These are phyloP conservation scores for Claviceps maximensis DNA, from an alignment of 2,329 filamentous ascomycete genomes.

Conservation along the genomic window DNA sequence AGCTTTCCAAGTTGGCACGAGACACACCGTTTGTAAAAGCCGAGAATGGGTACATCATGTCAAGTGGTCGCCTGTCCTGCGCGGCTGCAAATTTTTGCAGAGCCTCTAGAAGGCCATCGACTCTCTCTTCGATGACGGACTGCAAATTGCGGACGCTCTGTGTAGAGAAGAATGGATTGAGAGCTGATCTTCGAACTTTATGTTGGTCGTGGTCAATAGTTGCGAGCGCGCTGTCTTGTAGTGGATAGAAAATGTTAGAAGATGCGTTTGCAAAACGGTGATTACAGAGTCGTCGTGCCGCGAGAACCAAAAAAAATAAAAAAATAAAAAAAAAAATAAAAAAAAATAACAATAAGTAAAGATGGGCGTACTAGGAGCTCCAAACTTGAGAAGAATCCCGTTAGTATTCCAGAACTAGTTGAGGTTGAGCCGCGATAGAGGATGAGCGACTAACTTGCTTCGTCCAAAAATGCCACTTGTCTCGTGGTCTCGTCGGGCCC, in stretches of 20 bases:
- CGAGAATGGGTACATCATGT: constrained; percentile 24
- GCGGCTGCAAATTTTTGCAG: constrained; percentile 17
- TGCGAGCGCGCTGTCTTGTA: constrained; percentile 21
- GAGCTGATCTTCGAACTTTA: constrained; percentile 19
- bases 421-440: background rate
- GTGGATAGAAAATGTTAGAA: background rate
- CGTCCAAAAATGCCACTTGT: constrained; percentile 23
- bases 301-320: no score
- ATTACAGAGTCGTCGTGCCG: no score
- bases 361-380: constrained; percentile 20
- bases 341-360: no score
- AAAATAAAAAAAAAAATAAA: no score
- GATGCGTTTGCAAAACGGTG: background rate
- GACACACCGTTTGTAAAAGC: constrained; percentile 24
- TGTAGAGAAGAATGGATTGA: constrained; percentile 25
- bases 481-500: constrained; percentile 15
- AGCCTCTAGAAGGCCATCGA: constrained; percentile 19
- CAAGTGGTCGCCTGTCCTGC: constrained; percentile 15
- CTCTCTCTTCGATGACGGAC: constrained; percentile 23
- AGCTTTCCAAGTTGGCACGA: background rate
- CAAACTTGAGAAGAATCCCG: constrained; percentile 13
- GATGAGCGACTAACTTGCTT: constrained; percentile 18
- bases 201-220: constrained; percentile 23
- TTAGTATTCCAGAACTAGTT: background rate
- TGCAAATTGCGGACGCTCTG: constrained; percentile 25